Base-by-base conservation (phyloP, 1,139 yeast species). In the Hyphopichia wangnamkhiaoensis region DNA sequence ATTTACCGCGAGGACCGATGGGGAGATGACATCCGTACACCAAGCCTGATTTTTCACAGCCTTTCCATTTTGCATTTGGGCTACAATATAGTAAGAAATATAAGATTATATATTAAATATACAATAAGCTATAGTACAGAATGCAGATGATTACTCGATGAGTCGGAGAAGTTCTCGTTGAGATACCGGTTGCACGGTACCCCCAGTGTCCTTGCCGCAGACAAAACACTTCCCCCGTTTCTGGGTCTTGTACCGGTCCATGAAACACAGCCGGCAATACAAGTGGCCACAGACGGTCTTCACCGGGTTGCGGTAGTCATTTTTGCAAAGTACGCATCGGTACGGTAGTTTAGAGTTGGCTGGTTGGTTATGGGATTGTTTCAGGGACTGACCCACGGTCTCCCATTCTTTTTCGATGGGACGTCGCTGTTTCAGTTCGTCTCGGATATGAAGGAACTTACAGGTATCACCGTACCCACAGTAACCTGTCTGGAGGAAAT, bases 381-480 rank as follows among this genome's bases (percentile, higher is more conserved):
- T n/a, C n/a, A n/a, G n/a, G n/a, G n/a, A n/a, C 40, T 50, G 27
- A 30, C 38, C 42, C 26, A 56, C 68, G 3, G 50, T 52, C 48
- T 86, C 84, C 96, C 96, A 89, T 34, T 88, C 96, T 45, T 73
- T 75, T 16, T 74, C 77, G 1, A 82, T 60, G 43, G 85, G 82
- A 77, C 84, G 82, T 17, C 84, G 86, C 30, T 83, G 83, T 46
- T 77, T 80, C 62, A 85, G 86, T 58, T 90, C 96, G 48, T 88
- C 96, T 57, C 98, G 66, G 10, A 87, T 79, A 57, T 94, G 98
- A 23, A 93, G 61, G 59, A 94, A 94, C 65, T 93, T 94, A 67
- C 99, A 94, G n/a, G 95, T 84, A 54, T 94, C 98, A 7, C 99
- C 99, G 58, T 84, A 94, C 5, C 98, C 98, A 71, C 98, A 94